These are phyloP conservation scores for Xylariaceae sp. DNA, from an alignment of 2,329 filamentous ascomycete species.

Conservation along the genomic window DNA sequence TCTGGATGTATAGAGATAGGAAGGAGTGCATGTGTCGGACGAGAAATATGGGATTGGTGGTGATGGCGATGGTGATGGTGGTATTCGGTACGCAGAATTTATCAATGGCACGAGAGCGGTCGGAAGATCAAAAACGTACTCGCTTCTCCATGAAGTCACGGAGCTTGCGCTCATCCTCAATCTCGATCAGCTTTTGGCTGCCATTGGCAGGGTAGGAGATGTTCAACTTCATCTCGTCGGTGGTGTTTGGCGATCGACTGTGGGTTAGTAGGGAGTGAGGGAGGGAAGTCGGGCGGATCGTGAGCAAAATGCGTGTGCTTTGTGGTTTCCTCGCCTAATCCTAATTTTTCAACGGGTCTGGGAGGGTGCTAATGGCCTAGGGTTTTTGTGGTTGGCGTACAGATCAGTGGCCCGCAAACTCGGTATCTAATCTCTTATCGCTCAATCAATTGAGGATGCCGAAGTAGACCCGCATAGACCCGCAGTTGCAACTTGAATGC, in stretches of 20 bases:
- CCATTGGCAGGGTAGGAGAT: constrained; percentile 94
- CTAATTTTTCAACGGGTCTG: constrained; percentile 26
- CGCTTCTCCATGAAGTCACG: constrained; percentile 98
- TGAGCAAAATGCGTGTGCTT: constrained; percentile 25
- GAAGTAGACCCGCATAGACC: constrained; percentile 16
- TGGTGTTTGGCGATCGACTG: constrained; percentile 33
- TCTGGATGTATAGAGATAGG: too few species aligned
- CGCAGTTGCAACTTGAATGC: background rate
- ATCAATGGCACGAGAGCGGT: constrained; percentile 5
- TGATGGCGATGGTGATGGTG: too few species aligned
- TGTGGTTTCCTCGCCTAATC: constrained; percentile 29
- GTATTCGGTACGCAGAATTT: constrained; percentile 6
- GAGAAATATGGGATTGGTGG: too few species aligned
- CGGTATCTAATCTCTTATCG: background rate
- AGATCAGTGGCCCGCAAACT: background rate
- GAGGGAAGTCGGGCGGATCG: constrained; percentile 19
- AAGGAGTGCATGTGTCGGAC: too few species aligned
- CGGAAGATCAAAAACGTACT: constrained; percentile 52
- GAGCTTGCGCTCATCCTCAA: constrained; percentile 99
- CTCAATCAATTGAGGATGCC: constrained; percentile 2
- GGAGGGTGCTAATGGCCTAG: constrained; percentile 19
- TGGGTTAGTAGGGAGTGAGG: constrained; percentile 27
- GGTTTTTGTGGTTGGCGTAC: constrained; percentile 17
- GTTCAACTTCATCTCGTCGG: constrained; percentile 70
- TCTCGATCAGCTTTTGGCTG: constrained; percentile 98